Base-by-base conservation (phyloP, 164 flowering plant species). In the Vitis rupestris region DNA sequence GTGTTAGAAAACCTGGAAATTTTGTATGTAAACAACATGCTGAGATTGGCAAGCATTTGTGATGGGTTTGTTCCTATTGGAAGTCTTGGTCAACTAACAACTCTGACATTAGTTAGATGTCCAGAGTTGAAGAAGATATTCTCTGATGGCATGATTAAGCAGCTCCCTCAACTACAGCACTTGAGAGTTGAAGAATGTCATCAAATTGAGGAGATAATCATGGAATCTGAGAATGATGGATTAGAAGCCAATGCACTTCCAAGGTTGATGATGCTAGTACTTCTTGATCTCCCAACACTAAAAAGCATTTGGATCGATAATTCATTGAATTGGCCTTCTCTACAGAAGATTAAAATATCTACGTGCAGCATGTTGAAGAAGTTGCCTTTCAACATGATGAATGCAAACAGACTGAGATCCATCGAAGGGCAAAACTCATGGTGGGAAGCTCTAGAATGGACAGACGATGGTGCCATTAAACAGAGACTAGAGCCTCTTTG, bases 381-480 rank as follows among this genome's bases (percentile, higher is more conserved):
- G 13, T 30, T 75, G 31, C 69, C 70, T 10, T 70, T 75, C 30
- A 49, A 15, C 48, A 54, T 15, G 15, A 1, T 50, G 3, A 75
- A 70, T 53, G 70, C 78, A 13, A 4, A 4, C 10, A 44, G 10
- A 17, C 29, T 75, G 67, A 56, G 27, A 47, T 9, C 9, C 19
- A 75, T 70, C 31, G 37, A 27, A 61, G 53, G 62, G 15, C 29
- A 60, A 10, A 23, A 65, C 55, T 14, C 49, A n/a, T 75, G 78
- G 78, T 75, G 78, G 78, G 27, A 16, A 16, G 44, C 65, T 8
- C 17, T 74, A 51, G 2, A 10, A 11, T 65, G 63, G 69, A 17
- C 48, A 14, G 48, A 64, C 3, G 52, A 17, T 9, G 69, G 16
- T 29, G 51, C 23, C 23, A 23, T 57, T 9, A 14, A 60, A 11